phyloP scores from a whole-genome alignment of 495 filamentous ascomycete genomes.

The Xylaria telfairii region DNA sequence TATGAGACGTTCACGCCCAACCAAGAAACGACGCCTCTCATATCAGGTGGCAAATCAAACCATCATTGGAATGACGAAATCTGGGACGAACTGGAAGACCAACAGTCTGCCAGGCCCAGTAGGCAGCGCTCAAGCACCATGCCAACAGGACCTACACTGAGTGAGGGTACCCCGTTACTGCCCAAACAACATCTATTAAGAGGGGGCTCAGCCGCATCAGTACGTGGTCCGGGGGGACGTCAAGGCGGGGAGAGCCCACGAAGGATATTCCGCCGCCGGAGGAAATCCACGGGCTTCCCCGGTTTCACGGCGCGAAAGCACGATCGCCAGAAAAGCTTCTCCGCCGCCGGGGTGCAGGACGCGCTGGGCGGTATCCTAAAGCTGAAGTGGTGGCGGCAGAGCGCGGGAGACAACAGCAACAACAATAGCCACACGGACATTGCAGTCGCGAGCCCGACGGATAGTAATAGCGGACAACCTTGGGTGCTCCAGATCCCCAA shows the following conservation, averaged over 20 bases:
- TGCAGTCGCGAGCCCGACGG: constrained; percentile 31
- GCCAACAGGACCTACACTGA: constrained; percentile 30
- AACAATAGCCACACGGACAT: constrained; percentile 21
- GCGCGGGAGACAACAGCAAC: constrained; percentile 12
- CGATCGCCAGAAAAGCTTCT: constrained; percentile 38
- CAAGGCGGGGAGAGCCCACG: constrained; percentile 33
- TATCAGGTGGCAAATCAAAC: constrained; percentile 40
- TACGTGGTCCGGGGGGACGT: constrained; percentile 25
- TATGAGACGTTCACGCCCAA: constrained; percentile 56
- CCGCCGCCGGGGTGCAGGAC: constrained; percentile 44
- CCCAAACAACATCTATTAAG: constrained; percentile 31
- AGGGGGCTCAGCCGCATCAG: constrained; percentile 36
- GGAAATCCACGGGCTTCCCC: constrained; percentile 60
- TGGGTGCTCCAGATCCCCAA: constrained; percentile 27
- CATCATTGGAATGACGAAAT: constrained; percentile 65
- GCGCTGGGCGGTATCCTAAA: constrained; percentile 46
- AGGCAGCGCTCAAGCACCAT: constrained; percentile 47
- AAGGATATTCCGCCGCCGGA: constrained; percentile 45
- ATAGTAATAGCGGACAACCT: constrained; percentile 26
- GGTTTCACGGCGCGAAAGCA: constrained; percentile 55
- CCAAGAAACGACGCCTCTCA: constrained; percentile 40
- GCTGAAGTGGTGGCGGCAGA: constrained; percentile 49
- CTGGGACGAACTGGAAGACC: constrained; percentile 71
- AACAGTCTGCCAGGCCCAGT: constrained; percentile 47
- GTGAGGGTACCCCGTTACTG: constrained; percentile 40